Conservation (phyloP, 2,329 filamentous ascomycete species). For the Endocalyx cinctus region DNA sequence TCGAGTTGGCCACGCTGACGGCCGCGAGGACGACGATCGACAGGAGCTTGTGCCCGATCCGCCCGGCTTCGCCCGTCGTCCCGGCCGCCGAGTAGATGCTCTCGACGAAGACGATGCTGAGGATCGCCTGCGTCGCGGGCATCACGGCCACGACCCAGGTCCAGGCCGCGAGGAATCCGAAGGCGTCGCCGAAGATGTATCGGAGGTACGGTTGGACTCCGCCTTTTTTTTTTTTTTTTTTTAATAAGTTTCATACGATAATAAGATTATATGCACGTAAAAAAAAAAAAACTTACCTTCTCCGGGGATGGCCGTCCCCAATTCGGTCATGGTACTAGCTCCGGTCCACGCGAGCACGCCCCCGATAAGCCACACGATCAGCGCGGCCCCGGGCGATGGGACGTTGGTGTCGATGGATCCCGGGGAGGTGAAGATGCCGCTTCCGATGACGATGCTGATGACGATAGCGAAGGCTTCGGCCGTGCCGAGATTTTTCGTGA, state of each 20-base stretch:
- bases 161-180: conserved; percentile 61
- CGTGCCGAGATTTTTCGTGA: conserved; percentile 26
- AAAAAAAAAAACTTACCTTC: conserved; percentile 51
- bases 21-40: conserved; percentile 42
- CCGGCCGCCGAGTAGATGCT: conserved; percentile 51
- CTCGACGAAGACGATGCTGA: conserved; percentile 60
- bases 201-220: conserved; percentile 60
- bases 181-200: conserved; percentile 56
- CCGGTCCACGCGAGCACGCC: conserved; percentile 62
- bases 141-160: conserved; percentile 62
- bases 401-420: conserved; percentile 60
- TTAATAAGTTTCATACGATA: too few species aligned
- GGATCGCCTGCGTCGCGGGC: conserved; percentile 59
- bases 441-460: conserved; percentile 60
- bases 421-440: conserved; percentile 61
- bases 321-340: conserved; percentile 56
- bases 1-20: conserved; percentile 48
- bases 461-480: conserved; percentile 49
- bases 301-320: conserved; percentile 58
- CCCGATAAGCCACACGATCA: conserved; percentile 58
- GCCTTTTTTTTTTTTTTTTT: conserved; percentile 32
- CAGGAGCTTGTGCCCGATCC: conserved; percentile 45
- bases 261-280: too few species aligned
- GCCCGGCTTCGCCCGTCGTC: conserved; percentile 38
- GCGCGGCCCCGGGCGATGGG: conserved; percentile 53